Evolutionary conservation across 441 rosid genomes (phyloP), one percentile per base, ranked within the genome.

Genomic region (Eutrema salsugineum): DNA sequence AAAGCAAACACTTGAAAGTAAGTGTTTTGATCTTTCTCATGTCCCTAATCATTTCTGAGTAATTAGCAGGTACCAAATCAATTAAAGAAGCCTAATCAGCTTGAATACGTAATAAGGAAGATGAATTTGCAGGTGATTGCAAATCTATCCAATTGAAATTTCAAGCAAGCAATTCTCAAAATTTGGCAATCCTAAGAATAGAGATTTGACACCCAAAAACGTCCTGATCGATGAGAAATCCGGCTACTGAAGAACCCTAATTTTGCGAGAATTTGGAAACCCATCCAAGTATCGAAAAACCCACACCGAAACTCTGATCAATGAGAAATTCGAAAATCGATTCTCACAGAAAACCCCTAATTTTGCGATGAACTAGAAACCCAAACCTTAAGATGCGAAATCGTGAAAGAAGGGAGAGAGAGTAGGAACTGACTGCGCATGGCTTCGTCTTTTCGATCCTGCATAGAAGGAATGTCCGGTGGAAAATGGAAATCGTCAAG

Each of bases 391-490:
- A 48, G 48, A 48, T 28, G 3, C 2, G 55, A 32, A 48, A 16
- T 32, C 33, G 14, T 35, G 28, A 39, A 14, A 50, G 38, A 38
- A 49, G 19, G 16, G 63, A 11, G 24, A 11, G 24, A 16, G 32
- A 5, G 22, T 10, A 55, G 11, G 57, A 20, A 63, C 66, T 42
- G 35, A 84, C 92, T 86, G 32, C 79, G 85, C 82, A 88, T 71
- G 56, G 93, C 90, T 78, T 87, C 91, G 71, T 85, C 91, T 68
- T 87, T 88, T 55, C 88, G 86, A 11, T 90, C 94, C 40, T 87
- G 93, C 39, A 85, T 62, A 71, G 89, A 87, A 12, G 88, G 78
- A 46, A 84, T 86, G 35, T 87, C 90, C 32, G 88, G 67, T 38
- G 91, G 87, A 71, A 88, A 81, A 35, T 83, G 87, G 43, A 83